A percentile compares a stretch with the other conserved stretches of the same genome.
Evolutionary conservation across 768 basidiomycete species (phyloP).

Genomic region (Kwoniella pini): DNA sequence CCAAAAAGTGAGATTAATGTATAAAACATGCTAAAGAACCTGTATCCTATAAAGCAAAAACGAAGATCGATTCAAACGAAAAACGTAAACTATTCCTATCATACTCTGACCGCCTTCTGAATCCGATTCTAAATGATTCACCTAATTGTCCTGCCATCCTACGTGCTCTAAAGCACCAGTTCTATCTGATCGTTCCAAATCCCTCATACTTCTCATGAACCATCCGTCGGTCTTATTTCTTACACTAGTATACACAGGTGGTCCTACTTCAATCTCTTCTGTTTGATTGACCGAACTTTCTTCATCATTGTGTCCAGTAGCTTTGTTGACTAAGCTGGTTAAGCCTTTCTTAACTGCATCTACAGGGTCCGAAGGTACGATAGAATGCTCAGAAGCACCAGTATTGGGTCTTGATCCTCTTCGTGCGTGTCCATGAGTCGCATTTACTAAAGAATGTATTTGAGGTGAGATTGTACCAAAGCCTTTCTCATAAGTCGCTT

Average conservation of each 20-base stretch:
- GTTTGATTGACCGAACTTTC: background rate
- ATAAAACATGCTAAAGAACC: no score
- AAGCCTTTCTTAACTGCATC: constrained; percentile 26
- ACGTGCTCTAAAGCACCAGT: constrained; percentile 18
- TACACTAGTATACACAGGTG: constrained; percentile 20
- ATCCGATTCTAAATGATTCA: no score
- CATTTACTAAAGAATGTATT: constrained; percentile 4
- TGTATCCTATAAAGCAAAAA: no score
- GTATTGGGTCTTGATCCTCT: constrained; percentile 17
- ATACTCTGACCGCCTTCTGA: no score
- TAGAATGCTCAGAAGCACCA: constrained; percentile 14
- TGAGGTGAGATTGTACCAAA: constrained; percentile 13
- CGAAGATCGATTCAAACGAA: no score
- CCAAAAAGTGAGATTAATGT: no score
- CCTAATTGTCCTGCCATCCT: constrained; percentile 18
- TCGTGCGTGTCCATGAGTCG: constrained; percentile 11
- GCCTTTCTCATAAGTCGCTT: constrained; percentile 19
- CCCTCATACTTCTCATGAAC: constrained; percentile 35
- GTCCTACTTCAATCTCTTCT: constrained; percentile 13
- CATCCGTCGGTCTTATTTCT: constrained; percentile 31
- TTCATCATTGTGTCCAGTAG: constrained; percentile 6
- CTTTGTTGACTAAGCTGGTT: constrained; percentile 22
- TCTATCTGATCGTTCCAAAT: constrained; percentile 28
- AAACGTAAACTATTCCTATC: no score
- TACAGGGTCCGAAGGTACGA: constrained; percentile 12